Percentiles rank a stretch among this genome's conserved stretches.
phyloP scores from a whole-genome alignment of 2,329 filamentous ascomycete species.

The Xylaria sp. region DNA sequence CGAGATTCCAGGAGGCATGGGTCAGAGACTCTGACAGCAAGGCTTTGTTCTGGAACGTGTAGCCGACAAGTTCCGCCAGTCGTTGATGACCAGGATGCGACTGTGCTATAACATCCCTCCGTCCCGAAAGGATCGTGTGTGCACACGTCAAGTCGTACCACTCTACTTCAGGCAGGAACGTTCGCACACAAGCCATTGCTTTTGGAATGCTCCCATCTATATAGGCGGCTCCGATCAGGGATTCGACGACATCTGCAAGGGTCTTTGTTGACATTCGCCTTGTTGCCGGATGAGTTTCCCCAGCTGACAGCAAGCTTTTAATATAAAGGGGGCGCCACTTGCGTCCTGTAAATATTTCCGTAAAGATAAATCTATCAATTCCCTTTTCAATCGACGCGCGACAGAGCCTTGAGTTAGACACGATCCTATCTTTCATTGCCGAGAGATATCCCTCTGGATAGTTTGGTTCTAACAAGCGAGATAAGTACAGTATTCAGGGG shows the following conservation, averaged over 20 bases:
- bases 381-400: conserved; percentile 70
- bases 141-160: conserved; percentile 62
- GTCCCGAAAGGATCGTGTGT: conserved; percentile 57
- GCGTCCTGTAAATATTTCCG: conserved; percentile 71
- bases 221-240: conserved; percentile 81
- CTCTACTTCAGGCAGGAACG: conserved; percentile 71
- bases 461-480: conserved; percentile 60
- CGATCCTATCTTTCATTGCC: conserved; percentile 72
- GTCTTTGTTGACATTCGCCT: conserved; percentile 70
- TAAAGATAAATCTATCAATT: conserved; percentile 79
- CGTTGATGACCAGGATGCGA: conserved; percentile 57
- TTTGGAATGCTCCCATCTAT: conserved; percentile 73
- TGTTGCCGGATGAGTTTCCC: conserved; percentile 14
- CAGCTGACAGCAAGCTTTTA: conserved; percentile 52
- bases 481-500: conserved; percentile 32
- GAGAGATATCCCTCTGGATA: conserved; percentile 85
- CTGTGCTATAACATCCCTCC: conserved; percentile 51
- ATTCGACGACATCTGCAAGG: conserved; percentile 88
- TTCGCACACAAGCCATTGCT: conserved; percentile 71
- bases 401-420: conserved; percentile 80
- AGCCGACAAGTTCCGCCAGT: conserved; percentile 75
- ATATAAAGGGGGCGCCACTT: conserved; percentile 79
- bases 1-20: conserved; percentile 70
- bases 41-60: conserved; percentile 74
- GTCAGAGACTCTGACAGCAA: conserved; percentile 84